Conservation (phyloP, 2,329 filamentous ascomycete genomes). For the Herpomyces periplanetae region DNA sequence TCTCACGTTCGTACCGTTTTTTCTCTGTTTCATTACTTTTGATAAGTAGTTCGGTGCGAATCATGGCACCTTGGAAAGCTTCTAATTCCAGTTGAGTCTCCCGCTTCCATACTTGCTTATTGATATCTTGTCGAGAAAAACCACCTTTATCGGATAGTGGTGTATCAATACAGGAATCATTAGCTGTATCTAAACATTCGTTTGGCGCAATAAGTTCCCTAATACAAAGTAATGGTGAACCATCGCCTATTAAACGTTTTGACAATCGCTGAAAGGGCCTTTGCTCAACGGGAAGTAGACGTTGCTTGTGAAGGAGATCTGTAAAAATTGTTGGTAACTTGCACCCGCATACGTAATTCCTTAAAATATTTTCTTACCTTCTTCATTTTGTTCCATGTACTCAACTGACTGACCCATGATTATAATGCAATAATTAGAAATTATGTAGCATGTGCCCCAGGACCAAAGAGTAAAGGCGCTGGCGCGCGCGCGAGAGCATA, state of each 20-base stretch:
- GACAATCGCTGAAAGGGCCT: slow-evolving; percentile 64
- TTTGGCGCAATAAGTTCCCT: slow-evolving; percentile 17
- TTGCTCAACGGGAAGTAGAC: slow-evolving; percentile 61
- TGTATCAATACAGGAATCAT: not conserved
- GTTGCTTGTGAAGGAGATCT: slow-evolving; percentile 51
- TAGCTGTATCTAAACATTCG: slow-evolving; percentile 10
- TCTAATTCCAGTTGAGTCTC: slow-evolving; percentile 62
- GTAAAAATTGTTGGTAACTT: slow-evolving; percentile 1
- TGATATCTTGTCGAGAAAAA: slow-evolving; percentile 12
- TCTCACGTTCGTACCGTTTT: slow-evolving; percentile 40
- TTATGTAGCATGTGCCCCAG: too few species aligned
- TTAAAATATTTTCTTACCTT: slow-evolving; percentile 10
- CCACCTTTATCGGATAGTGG: slow-evolving; percentile 9
- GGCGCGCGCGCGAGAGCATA: too few species aligned
- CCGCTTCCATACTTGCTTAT: slow-evolving; percentile 29
- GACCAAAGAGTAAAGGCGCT: too few species aligned
- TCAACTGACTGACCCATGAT: slow-evolving; percentile 16
- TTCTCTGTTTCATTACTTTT: slow-evolving; percentile 50
- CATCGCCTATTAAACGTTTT: slow-evolving; percentile 30
- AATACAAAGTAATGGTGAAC: too few species aligned
- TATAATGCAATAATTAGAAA: too few species aligned
- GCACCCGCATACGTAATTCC: slow-evolving; percentile 7
- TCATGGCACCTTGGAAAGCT: slow-evolving; percentile 46
- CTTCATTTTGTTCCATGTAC: slow-evolving; percentile 32
- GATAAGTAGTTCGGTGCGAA: slow-evolving; percentile 51